Percentiles rank a stretch among this genome's conserved stretches.
These are phyloP conservation scores for Umbilicus rupestris DNA, from an alignment of 164 flowering plant species.

Conservation along the genomic window DNA sequence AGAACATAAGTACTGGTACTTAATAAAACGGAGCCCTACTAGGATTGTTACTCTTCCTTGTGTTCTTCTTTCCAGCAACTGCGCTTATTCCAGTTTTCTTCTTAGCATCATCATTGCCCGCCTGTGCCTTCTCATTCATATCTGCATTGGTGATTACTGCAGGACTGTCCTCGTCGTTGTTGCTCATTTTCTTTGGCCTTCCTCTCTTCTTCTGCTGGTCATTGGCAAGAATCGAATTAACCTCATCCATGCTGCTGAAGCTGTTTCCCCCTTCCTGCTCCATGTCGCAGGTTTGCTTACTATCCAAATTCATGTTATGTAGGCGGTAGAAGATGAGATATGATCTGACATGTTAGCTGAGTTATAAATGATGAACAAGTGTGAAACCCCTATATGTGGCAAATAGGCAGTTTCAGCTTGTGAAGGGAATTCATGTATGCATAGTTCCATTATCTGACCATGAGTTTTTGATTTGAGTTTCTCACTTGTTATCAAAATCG, in stretches of 20 bases:
- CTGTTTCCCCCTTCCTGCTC: neutral
- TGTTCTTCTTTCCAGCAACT: neutral
- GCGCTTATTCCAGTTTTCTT: neutral
- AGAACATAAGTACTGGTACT: neutral
- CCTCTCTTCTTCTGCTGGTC: conserved; percentile 5
- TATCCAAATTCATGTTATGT: neutral
- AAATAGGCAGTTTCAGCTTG: neutral
- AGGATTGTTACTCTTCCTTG: conserved; percentile 7
- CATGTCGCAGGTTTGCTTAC: neutral
- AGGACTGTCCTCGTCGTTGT: neutral
- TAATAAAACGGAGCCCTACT: conserved; percentile 1
- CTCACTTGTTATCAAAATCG: neutral
- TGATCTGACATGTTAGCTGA: conserved; percentile 1
- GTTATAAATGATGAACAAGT: conserved; percentile 1
- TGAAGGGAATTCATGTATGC: conserved; percentile 1
- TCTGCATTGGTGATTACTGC: neutral
- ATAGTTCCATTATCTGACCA: neutral
- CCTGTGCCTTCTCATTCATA: conserved; percentile 2
- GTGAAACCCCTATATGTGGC: neutral
- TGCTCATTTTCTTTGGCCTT: neutral
- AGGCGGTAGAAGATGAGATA: neutral
- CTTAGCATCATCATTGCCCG: neutral
- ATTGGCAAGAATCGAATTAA: neutral
- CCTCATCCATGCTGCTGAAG: conserved; percentile 2
- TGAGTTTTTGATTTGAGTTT: neutral